Base-by-base conservation (phyloP, 768 basidiomycete genomes). In the Butyriboletus loyo region DNA sequence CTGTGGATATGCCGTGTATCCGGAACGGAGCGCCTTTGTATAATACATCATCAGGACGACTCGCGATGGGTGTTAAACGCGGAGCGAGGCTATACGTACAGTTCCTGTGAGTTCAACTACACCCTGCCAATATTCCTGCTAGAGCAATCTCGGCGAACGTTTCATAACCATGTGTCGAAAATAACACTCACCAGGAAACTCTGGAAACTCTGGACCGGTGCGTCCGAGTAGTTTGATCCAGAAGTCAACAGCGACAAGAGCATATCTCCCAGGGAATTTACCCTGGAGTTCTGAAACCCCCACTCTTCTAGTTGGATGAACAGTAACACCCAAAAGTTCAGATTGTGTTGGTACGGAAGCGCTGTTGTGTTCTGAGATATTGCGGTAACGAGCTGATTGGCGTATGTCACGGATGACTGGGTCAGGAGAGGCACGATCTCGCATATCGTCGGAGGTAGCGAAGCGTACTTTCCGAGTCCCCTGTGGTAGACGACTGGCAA, bases 261-360 rank as follows among this genome's bases (percentile, higher is more conserved):
- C 42, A 46, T 28, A 35, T 54, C 40, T n/a, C 53, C 53, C 15
- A 54, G 31, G 2, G 49, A 34, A 13, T 54, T 51, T 36, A 40
- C 21, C 25, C 37, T 32, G 14, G 25, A 25, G 1, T 30, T 44
- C 31, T 54, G 49, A 40, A 51, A 51, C 13, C 28, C 22, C 41
- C 49, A 51, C 10, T 39, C 36, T n/a, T 38, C 35, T 7, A 43
- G 31, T 17, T 51, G 25, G 15, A 54, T 39, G 15, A 28, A 21
- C 5, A 45, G 19, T 2, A 43, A 11, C 1, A 54, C 35, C 49
- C 48, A 54, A 28, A 9, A 51, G 11, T 25, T 50, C 0, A 54
- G 19, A 27, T 54, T 54, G 25, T 32, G 49, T 35, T 51, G 49
- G 10, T 40, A 21, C 31, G 42, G 30, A 34, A 54, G 35, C 21